A percentile compares a stretch with the other conserved stretches of the same genome.
These are phyloP conservation scores for Chalciporus piperatus DNA, from an alignment of 768 basidiomycete genomes.

Conservation along the genomic window DNA sequence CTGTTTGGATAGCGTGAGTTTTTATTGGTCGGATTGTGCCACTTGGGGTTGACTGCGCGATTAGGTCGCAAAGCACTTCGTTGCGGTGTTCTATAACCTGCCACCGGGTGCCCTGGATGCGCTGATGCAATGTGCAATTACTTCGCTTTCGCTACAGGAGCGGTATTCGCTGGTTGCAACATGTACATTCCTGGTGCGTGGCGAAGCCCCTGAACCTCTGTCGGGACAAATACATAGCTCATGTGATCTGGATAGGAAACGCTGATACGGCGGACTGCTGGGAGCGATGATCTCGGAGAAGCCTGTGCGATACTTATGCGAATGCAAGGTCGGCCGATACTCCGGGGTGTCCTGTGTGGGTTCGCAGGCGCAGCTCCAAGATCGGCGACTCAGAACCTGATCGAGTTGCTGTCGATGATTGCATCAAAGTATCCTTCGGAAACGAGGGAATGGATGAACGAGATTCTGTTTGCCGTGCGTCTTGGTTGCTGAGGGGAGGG, in stretches of 20 bases:
- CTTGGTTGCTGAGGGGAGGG: conserved; percentile 1
- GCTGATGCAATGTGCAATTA: conserved; percentile 66
- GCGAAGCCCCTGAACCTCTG: neutral
- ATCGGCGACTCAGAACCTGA: conserved; percentile 78
- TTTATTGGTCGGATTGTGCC: neutral
- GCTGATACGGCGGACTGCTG: conserved; percentile 61
- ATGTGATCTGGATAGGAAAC: conserved; percentile 42
- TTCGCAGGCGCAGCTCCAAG: conserved; percentile 85
- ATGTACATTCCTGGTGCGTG: conserved; percentile 75
- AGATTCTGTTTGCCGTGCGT: conserved; percentile 64
- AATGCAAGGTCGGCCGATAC: conserved; percentile 60
- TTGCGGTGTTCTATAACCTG: conserved; percentile 56
- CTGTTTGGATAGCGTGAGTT: conserved; percentile 70
- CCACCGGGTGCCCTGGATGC: conserved; percentile 63
- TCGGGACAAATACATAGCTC: neutral
- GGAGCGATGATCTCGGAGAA: conserved; percentile 57
- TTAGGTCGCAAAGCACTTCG: conserved; percentile 57
- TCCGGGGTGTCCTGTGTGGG: conserved; percentile 71
- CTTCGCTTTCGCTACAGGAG: conserved; percentile 71
- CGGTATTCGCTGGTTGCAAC: conserved; percentile 83
- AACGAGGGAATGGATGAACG: conserved; percentile 67
- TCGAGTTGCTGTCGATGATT: conserved; percentile 74
- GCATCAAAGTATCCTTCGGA: conserved; percentile 54
- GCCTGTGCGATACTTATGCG: conserved; percentile 51
- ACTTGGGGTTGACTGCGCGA: neutral